phyloP scores from a whole-genome alignment of 257 asterid species.

The Thymus quinquecostatus region DNA sequence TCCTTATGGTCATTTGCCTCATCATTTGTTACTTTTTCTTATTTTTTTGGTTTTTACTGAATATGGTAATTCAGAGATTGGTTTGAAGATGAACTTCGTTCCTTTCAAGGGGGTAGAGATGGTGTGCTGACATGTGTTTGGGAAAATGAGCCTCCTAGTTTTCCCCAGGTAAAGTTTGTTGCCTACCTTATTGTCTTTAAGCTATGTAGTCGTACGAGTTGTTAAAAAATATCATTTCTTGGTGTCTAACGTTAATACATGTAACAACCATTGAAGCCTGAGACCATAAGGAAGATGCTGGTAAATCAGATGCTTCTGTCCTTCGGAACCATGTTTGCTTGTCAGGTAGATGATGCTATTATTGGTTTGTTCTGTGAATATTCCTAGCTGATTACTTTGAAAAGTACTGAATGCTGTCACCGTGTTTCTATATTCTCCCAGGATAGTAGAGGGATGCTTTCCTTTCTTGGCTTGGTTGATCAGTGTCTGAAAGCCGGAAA shows the following conservation, averaged over 20 bases:
- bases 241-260: constrained; percentile 34
- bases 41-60: constrained; percentile 22
- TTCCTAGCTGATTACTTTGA: constrained; percentile 29
- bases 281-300: constrained; percentile 87
- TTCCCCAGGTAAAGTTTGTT: constrained; percentile 81
- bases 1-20: constrained; percentile 30
- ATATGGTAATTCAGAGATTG: constrained; percentile 65
- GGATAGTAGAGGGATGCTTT: constrained; percentile 95
- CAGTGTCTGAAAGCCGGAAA: constrained; percentile 89
- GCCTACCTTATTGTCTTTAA: constrained; percentile 5
- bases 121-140: constrained; percentile 92
- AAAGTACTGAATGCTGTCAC: constrained; percentile 37
- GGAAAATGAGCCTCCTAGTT: constrained; percentile 92
- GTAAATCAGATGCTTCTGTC: constrained; percentile 98
- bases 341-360: constrained; percentile 64
- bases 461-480: constrained; percentile 76
- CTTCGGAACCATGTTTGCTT: constrained; percentile 94
- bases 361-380: constrained; percentile 30
- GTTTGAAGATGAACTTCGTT: constrained; percentile 97
- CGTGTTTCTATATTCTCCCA: constrained; percentile 49
- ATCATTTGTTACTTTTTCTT: constrained; percentile 21
- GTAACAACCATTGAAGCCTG: constrained; percentile 71
- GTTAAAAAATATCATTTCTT: constrained; percentile 10
- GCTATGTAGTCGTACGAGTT: constrained; percentile 16
- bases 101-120: constrained; percentile 97